Evolutionary conservation across 2,329 filamentous ascomycete genomes (phyloP), one percentile per base, ranked within the genome.

Genomic region (Alternaria dauci): DNA sequence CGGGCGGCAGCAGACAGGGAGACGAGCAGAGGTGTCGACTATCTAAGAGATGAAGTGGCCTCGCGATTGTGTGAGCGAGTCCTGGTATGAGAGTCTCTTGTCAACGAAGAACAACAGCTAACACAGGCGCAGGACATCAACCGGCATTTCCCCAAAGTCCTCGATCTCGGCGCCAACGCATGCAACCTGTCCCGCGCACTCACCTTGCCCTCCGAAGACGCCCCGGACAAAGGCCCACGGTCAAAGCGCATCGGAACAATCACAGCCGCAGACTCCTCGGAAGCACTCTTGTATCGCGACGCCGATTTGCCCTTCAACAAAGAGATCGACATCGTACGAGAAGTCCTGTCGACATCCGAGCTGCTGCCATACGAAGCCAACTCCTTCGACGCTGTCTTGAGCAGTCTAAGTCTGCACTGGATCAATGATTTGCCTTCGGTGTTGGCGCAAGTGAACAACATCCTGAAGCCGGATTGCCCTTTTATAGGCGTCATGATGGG

Each of bases 401-500:
- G 92, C 75, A 96, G 91, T 57, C 82, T 97, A 60, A 94, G 91
- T 59, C 84, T 99, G 76, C 95, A 99, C 80, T 99, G 95, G 95
- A 91, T 97, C 83, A 99, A 99, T 77, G 93, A 99, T 78, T 87
- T 99, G 5, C 95, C 95, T 0, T 91, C 91, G 1, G 83, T 96
- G 11, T 85, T 99, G 2, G 84, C 89, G 1, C 92, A 96, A 75
- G 90, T 97, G 75, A 96, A 97, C 82, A 86, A 87, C 66, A 83
- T 96, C 34, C 85, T 99, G 26, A 96, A 96, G 79, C 93, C 94
- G 0, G 95, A 99, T 77, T 86, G 87, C 58, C 93, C 96, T 1
- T 97, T 99, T 75, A 89, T 99, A 47, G 94, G 91, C 14, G 94
- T 94, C 67, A 99, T 99, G 94, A 89, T 97, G 62, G 95, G 95